phyloP scores from a whole-genome alignment of 129 eudicot genomes.

The Lactuca sativa region DNA sequence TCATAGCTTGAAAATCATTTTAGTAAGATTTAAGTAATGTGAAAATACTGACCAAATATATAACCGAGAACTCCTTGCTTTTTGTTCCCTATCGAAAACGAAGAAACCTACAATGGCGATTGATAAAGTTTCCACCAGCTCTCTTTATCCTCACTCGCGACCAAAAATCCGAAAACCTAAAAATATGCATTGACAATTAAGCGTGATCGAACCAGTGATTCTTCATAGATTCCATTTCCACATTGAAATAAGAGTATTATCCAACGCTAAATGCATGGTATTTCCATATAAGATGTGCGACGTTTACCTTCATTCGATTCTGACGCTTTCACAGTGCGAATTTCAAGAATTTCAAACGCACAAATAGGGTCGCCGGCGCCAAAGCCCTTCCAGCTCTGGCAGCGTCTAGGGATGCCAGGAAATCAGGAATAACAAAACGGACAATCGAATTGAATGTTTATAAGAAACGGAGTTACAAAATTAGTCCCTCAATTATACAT shows the following conservation, averaged over 20 bases:
- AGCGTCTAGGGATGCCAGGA: constrained; percentile 7
- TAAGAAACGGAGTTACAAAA: constrained; percentile 7
- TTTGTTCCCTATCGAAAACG: neutral
- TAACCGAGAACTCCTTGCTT: too few species aligned
- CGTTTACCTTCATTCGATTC: constrained; percentile 24
- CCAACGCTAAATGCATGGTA: constrained; percentile 3
- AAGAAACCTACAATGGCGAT: constrained; percentile 7
- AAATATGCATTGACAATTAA: neutral
- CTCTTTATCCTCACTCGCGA: neutral
- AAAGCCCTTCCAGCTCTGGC: neutral
- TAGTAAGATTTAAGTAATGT: too few species aligned
- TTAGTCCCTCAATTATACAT: constrained; percentile 14
- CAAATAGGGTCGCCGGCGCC: constrained; percentile 10
- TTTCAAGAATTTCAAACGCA: neutral
- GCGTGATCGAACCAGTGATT: neutral
- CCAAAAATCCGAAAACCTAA: constrained; percentile 14
- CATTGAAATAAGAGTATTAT: neutral
- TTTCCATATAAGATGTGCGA: neutral
- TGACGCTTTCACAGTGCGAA: neutral
- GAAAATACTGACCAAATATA: too few species aligned
- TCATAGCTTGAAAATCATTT: too few species aligned
- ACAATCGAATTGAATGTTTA: neutral
- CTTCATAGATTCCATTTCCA: neutral
- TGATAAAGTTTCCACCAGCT: constrained; percentile 1
- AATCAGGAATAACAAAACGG: neutral